phyloP scores from a whole-genome alignment of 495 filamentous ascomycete species.

The Penicillium psychrofluorescens region DNA sequence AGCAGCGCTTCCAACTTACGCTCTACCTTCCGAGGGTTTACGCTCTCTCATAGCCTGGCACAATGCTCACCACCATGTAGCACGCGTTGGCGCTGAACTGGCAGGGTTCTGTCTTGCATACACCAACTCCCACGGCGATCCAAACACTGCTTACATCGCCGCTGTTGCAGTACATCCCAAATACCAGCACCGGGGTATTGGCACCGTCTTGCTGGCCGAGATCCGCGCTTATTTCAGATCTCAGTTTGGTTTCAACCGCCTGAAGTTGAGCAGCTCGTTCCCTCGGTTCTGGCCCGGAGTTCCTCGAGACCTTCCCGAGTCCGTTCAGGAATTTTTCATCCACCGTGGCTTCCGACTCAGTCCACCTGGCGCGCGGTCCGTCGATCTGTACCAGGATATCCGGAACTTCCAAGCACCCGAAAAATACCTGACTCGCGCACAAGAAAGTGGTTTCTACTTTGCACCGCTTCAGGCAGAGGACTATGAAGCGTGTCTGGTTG shows the following conservation, averaged over 20 bases:
- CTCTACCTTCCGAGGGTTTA: constrained; percentile 20
- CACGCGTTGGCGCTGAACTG: constrained; percentile 16
- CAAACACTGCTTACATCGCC: constrained; percentile 24
- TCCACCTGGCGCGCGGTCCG: constrained; percentile 18
- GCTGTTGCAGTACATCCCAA: constrained; percentile 35
- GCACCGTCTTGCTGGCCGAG: constrained; percentile 32
- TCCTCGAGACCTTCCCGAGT: constrained; percentile 29
- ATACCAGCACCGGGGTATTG: constrained; percentile 34
- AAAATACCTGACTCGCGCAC: constrained; percentile 28
- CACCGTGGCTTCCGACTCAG: constrained; percentile 37
- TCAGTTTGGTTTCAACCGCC: constrained; percentile 13
- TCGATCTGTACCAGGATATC: constrained; percentile 40
- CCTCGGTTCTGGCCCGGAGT: constrained; percentile 45
- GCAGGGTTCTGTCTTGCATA: constrained; percentile 41
- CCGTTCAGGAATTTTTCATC: constrained; percentile 34
- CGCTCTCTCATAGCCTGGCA: constrained; percentile 16
- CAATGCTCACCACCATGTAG: constrained; percentile 31
- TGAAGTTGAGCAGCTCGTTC: constrained; percentile 36
- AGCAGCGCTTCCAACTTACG: constrained; percentile 34
- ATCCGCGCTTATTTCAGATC: constrained; percentile 22
- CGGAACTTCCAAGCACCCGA: constrained; percentile 25
- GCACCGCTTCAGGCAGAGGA: constrained; percentile 27
- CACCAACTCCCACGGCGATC: constrained; percentile 14
- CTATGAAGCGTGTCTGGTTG: constrained; percentile 36
- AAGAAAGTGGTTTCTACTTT: constrained; percentile 31